Conservation (phyloP, 805 yeast species). For the Saturnispora sekii region DNA sequence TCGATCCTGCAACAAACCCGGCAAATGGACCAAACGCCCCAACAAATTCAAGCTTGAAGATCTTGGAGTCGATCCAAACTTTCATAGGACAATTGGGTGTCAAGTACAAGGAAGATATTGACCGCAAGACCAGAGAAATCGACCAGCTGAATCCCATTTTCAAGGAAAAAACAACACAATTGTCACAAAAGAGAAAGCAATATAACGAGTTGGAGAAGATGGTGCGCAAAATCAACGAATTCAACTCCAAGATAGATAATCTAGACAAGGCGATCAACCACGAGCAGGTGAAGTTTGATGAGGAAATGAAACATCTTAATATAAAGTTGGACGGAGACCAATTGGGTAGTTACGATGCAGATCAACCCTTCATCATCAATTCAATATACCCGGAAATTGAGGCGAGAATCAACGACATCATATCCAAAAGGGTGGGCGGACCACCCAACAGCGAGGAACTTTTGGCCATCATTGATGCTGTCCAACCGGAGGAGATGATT, state of each 20-base stretch:
- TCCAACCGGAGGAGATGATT: constrained; percentile 11
- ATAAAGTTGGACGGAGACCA: constrained; percentile 27
- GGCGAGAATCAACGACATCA: constrained; percentile 25
- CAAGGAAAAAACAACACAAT: constrained; percentile 43
- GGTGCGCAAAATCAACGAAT: constrained; percentile 35
- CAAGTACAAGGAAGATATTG: constrained; percentile 51
- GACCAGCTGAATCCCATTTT: constrained; percentile 45
- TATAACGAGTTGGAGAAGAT: constrained; percentile 43
- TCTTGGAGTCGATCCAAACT: constrained; percentile 41
- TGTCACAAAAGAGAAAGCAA: constrained; percentile 39
- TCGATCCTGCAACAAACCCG: too few species aligned
- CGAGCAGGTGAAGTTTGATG: constrained; percentile 48
- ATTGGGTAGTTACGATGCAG: constrained; percentile 68
- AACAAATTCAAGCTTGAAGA: constrained; percentile 25
- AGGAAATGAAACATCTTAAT: constrained; percentile 26
- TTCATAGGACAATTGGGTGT: constrained; percentile 43
- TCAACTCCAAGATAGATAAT: constrained; percentile 46
- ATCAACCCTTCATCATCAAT: constrained; percentile 77
- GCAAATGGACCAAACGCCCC: neutral
- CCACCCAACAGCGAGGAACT: constrained; percentile 1
- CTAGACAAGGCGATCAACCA: constrained; percentile 54
- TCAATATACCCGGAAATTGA: constrained; percentile 49
- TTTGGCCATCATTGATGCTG: constrained; percentile 9
- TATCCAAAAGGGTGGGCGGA: neutral
- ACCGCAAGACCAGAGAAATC: constrained; percentile 41